A percentile compares a stretch with the other conserved stretches of the same genome.
These are phyloP conservation scores for Starmerella ratchasimensis DNA, from an alignment of 805 yeast genomes.

Conservation along the genomic window DNA sequence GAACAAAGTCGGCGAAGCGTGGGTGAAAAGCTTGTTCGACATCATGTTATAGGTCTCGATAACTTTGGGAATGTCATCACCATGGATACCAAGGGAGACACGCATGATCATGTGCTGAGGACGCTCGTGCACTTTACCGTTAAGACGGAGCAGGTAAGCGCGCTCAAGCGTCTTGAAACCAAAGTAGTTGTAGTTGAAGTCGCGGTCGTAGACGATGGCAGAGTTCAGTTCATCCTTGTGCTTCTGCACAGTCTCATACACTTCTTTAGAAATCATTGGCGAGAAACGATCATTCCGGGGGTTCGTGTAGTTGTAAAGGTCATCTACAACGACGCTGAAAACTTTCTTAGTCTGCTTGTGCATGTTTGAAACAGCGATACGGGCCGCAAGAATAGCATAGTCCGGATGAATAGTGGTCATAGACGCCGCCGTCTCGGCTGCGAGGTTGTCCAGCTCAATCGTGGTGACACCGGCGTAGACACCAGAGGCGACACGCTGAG, in stretches of 20 bases:
- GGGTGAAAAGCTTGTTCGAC: slow-evolving; percentile 80
- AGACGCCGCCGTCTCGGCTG: slow-evolving; percentile 95
- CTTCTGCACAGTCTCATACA: slow-evolving; percentile 47
- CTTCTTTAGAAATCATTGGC: slow-evolving; percentile 59
- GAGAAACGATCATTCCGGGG: slow-evolving; percentile 58
- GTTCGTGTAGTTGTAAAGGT: slow-evolving; percentile 63
- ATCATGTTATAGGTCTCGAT: slow-evolving; percentile 75
- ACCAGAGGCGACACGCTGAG: slow-evolving; percentile 90
- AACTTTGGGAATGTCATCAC: slow-evolving; percentile 46
- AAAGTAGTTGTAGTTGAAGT: slow-evolving; percentile 64
- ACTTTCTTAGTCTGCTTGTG: slow-evolving; percentile 88
- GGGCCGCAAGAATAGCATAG: slow-evolving; percentile 85
- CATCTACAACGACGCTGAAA: slow-evolving; percentile 63
- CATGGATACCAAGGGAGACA: slow-evolving; percentile 85
- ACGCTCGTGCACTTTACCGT: slow-evolving; percentile 65
- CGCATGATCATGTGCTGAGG: slow-evolving; percentile 86
- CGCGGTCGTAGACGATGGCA: slow-evolving; percentile 65
- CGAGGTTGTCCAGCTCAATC: slow-evolving; percentile 63
- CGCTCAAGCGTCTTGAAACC: slow-evolving; percentile 88
- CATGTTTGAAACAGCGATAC: slow-evolving; percentile 85
- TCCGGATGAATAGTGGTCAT: slow-evolving; percentile 99
- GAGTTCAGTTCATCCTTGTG: slow-evolving; percentile 55
- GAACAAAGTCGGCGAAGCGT: slow-evolving; percentile 89
- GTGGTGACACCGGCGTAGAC: slow-evolving; percentile 97
- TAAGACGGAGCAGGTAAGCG: slow-evolving; percentile 58